Evolutionary conservation across 495 filamentous ascomycete species (phyloP), one percentile per base, ranked within the genome.

Genomic region (Penicillium parvum): DNA sequence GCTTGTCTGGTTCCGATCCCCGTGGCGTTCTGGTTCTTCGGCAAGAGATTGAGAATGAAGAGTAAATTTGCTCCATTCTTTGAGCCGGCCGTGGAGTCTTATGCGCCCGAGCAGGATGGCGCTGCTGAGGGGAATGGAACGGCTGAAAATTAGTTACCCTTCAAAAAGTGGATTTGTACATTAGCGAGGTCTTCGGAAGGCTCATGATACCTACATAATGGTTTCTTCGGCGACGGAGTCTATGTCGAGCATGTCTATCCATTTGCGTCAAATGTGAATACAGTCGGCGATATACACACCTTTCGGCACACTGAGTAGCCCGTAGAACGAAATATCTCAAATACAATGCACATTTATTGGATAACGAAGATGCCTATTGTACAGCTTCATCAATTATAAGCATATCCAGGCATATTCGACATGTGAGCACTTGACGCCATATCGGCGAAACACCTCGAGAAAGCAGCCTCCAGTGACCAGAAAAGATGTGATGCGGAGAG

Each of bases 1-100:
- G 70, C 72, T 9, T 47, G 69, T 0, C 69, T 92, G 21, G 77
- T 90, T 10, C 88, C 87, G 0, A 86, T 92, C 43, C 88, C 88
- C 1, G 40, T 71, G 7, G 43, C 53, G 4, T 57, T 72, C 27
- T 64, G 68, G 12, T 57, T 64, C 37, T 72, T 61, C 33, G 70
- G 70, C 2, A 58, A 57, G 33, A 50, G 36, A 12, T 16, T 69
- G 23, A 36, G 65, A 37, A 57, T 53, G 57, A 59, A 57, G 47
- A 67, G 64, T 50, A 67, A 65, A 36, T 66, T 60, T 38, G 63
- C 21, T 57, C 90, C 33, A 45, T 77, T 45, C 84, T 90, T 63
- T 77, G 59, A 61, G 47, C 57, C 55, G 27, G 47, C 45, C 8
- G 32, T 43, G 15, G 58, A 64, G 39, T 32, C 50, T n/a, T 32